Base-by-base conservation (phyloP, 495 filamentous ascomycete species). In the Lophium mytilinum region DNA sequence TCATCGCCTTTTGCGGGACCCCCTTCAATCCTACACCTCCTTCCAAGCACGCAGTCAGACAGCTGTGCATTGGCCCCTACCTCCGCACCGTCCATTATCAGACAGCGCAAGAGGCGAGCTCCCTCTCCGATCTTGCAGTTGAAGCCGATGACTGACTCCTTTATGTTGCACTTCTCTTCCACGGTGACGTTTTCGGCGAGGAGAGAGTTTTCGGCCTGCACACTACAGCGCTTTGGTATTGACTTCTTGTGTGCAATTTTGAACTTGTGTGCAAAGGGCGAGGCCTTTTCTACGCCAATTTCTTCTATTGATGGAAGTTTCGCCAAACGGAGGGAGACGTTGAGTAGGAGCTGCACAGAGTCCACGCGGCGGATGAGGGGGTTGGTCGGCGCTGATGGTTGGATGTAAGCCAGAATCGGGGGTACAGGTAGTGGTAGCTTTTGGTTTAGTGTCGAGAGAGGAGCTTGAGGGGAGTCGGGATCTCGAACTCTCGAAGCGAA, bases 11-110 rank as follows among this genome's bases (percentile, higher is more conserved):
- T 59, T 4, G 63, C 47, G 33, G 55, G 33, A 1, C 63, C 87
- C 14, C 85, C 84, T 1, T 90, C 89, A 46, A 97, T 79, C 64
- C 82, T 83, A 48, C 80, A 82, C 47, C 87, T 72, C 50, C 83
- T 80, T 0, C 94, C 93, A 9, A 97, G 66, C 21, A 96, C 82
- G 63, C 89, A 95, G 1, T 87, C 88, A 8, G 84, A 90, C 46
- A 97, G 70, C 65, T 84, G 83, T 59, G 81, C 86, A 18, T 85
- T 81, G 63, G 85, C 83, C 7, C 83, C 90, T 4, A 98, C 81
- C 4, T 86, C 82, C 4, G 85, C 90, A 9, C 89, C 88, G 53
- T 96, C 90, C 88, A 98, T 94, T 34, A 98, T 70, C 33, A 97
- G 68, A 69, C 92, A 96, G 51, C 88, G 79, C 39, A 79, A 81